Percentiles rank a stretch among this genome's conserved stretches.
phyloP scores from a whole-genome alignment of 1,284 basidiomycete genomes.

The Cutaneotrichosporon cavernicola region DNA sequence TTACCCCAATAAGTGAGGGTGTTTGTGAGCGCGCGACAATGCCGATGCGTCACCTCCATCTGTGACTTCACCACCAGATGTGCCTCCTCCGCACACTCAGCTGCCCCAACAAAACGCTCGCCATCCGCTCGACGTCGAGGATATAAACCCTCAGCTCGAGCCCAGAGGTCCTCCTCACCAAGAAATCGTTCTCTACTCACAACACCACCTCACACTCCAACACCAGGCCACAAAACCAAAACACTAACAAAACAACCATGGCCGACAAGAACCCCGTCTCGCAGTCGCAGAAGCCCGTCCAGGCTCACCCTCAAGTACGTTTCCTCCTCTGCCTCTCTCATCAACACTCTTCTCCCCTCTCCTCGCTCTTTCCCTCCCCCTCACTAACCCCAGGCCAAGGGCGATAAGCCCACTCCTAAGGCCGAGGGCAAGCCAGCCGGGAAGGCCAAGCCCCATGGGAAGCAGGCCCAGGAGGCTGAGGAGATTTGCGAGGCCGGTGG shows the following conservation, averaged over 20 bases:
- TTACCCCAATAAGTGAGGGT: background rate
- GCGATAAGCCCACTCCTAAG: background rate
- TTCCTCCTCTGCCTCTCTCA: too few species aligned
- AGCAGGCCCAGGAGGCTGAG: background rate
- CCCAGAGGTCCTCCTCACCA: background rate
- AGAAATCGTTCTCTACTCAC: background rate
- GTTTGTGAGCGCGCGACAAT: background rate
- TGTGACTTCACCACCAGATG: background rate
- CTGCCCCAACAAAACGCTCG: background rate
- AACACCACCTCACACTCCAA: background rate
- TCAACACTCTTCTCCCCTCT: too few species aligned
- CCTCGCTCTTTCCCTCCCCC: background rate
- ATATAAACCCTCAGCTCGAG: background rate
- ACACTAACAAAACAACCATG: background rate
- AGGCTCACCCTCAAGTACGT: background rate
- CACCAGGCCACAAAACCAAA: background rate
- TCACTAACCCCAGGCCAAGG: background rate
- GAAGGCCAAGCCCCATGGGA: background rate
- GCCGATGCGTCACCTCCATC: background rate
- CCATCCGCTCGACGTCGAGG: background rate
- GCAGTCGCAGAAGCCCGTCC: background rate
- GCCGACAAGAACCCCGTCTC: background rate
- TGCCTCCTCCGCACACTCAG: background rate
- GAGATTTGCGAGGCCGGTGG: background rate
- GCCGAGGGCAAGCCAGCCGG: background rate